Base-by-base conservation (phyloP, 108 stramenopile species). In the Fragilaria crotonensis region DNA sequence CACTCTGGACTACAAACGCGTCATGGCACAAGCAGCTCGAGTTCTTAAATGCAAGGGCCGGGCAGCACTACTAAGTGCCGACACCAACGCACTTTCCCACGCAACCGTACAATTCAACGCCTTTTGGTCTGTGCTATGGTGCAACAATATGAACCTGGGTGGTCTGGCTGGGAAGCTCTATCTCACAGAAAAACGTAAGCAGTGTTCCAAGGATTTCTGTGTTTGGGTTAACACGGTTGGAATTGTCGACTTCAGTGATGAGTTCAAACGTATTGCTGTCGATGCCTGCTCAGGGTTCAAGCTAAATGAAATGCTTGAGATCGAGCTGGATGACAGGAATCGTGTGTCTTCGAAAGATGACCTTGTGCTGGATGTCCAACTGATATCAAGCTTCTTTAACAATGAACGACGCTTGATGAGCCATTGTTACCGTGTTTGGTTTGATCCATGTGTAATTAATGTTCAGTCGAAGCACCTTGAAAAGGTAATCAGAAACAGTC, bases 361-460 rank as follows among this genome's bases (percentile, higher is more conserved):
- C n/a, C n/a, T n/a, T n/a, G n/a, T n/a, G n/a, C n/a, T n/a, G n/a
- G n/a, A n/a, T 48, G 70, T 76, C 2, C 9, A 31, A 23, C 30
- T 76, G 33, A 41, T 50, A 30, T 52, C 64, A 45, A 21, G 33
- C 23, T 76, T 52, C 58, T 21, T 59, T 48, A 61, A 59, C 54
- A 36, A 41, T 17, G 30, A 63, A 22, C 0, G 25, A 20, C 21
- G 57, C 7, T 26, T 27, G 26, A 11, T 47, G 4, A 72, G 67
- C 27, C 71, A 72, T 60, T 71, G 76, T 28, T 77, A 77, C 54
- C 59, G 71, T 18, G 30, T 77, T 30, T 41, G 30, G 3, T 68
- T 70, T 57, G 52, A 77, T 48, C 48, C 52, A 30, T 28, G 33
- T 20, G 30, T 77, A 0, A 59, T 51, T 7, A 77, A 77, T 33